Percentiles rank a stretch among this genome's conserved stretches.
Conservation (phyloP, 2,329 filamentous ascomycete genomes). For the Fusarium cyanostomum region DNA sequence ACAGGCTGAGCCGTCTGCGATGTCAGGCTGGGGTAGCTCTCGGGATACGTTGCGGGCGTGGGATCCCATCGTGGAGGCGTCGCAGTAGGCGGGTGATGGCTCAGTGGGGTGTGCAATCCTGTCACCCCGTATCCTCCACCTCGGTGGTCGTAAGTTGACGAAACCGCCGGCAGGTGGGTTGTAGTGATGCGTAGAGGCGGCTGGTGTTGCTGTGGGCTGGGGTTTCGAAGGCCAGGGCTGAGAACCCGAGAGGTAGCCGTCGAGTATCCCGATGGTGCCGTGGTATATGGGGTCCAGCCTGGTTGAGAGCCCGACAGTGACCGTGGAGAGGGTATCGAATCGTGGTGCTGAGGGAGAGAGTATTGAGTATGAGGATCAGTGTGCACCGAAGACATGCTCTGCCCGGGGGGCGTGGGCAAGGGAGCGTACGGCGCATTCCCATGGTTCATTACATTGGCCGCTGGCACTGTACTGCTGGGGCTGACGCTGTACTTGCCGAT, state of each 20-base stretch:
- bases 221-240: conserved; percentile 49
- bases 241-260: conserved; percentile 54
- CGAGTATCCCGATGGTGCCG: conserved; percentile 47
- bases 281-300: conserved; percentile 59
- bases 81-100: conserved; percentile 49
- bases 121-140: conserved; percentile 52
- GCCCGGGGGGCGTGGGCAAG: conserved; percentile 58
- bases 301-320: conserved; percentile 59
- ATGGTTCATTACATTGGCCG: conserved; percentile 54
- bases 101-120: conserved; percentile 53
- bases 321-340: conserved; percentile 62
- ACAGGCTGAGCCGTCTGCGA: conserved; percentile 50
- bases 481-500: conserved; percentile 89
- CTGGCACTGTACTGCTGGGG: conserved; percentile 52
- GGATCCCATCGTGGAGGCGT: conserved; percentile 56
- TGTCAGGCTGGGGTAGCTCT: conserved; percentile 52
- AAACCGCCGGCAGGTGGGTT: conserved; percentile 49
- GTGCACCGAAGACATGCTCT: conserved; percentile 46
- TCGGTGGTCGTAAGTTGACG: conserved; percentile 53
- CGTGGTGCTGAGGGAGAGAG: conserved; percentile 57
- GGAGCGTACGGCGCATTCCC: conserved; percentile 53
- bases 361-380: conserved; percentile 50
- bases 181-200: conserved; percentile 51
- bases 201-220: conserved; percentile 49
- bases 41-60: conserved; percentile 50